Percentiles rank a stretch among this genome's conserved stretches.
Evolutionary conservation across 345 rosid genomes (phyloP).

Genomic region (Ceriops tagal): DNA sequence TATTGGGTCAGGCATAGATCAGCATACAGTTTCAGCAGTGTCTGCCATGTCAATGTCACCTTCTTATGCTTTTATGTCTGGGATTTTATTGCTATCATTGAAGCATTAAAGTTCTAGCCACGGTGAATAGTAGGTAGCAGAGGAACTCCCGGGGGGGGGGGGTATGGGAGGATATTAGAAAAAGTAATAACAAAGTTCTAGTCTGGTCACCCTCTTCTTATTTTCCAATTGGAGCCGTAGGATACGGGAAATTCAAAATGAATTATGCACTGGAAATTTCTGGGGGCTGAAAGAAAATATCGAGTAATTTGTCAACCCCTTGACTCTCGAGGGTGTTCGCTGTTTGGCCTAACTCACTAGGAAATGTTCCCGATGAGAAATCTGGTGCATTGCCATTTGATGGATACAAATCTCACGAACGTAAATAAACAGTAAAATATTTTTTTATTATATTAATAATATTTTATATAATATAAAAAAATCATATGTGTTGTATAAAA

Average conservation of each 20-base stretch:
- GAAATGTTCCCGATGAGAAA: conserved; percentile 27
- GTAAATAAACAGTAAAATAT: no score
- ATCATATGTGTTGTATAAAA: no score
- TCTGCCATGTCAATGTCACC: neutral
- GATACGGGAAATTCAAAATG: neutral
- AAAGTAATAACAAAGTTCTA: neutral
- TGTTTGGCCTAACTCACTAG: conserved; percentile 50
- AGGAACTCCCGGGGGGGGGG: neutral
- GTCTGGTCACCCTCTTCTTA: neutral
- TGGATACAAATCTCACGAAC: no score
- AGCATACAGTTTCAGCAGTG: neutral
- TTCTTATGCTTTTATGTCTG: neutral
- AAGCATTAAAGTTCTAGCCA: neutral
- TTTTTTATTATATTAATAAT: no score
- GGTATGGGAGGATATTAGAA: neutral
- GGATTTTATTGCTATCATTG: neutral
- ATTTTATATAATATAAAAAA: no score
- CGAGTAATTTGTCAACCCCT: conserved; percentile 5
- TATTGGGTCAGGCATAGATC: neutral
- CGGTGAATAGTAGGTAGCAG: neutral
- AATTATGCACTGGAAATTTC: neutral
- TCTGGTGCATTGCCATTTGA: conserved; percentile 40
- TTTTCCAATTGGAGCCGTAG: neutral
- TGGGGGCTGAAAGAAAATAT: conserved; percentile 5
- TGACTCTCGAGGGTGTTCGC: conserved; percentile 20